phyloP scores from a whole-genome alignment of 2,329 filamentous ascomycete species.

The Monosporascus sp. region DNA sequence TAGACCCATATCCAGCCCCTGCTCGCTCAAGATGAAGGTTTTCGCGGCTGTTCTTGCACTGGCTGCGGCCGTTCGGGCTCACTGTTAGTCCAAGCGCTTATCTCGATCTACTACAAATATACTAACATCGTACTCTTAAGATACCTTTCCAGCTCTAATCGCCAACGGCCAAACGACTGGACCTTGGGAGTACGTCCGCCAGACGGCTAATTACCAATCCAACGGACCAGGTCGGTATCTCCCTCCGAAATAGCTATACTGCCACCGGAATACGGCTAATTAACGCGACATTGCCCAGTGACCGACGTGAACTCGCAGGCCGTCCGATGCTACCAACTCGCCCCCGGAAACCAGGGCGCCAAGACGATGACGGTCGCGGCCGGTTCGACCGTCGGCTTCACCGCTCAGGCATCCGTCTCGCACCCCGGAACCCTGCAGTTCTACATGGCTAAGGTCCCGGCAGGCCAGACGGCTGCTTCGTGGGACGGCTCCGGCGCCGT shows the following conservation, averaged over 20 bases:
- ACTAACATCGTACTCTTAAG: slow-evolving; percentile 16
- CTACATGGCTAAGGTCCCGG: slow-evolving; percentile 35
- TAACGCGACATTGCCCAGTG: slow-evolving; percentile 23
- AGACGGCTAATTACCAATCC: slow-evolving; percentile 44
- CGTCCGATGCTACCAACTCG: slow-evolving; percentile 46
- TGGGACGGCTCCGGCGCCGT: slow-evolving; percentile 32
- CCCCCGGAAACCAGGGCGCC: slow-evolving; percentile 33
- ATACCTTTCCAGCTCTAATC: slow-evolving; percentile 36
- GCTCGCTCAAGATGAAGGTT: slow-evolving; percentile 16
- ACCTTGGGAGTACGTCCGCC: slow-evolving; percentile 43
- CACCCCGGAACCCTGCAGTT: slow-evolving; percentile 36
- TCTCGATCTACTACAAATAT: background rate
- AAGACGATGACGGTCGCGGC: slow-evolving; percentile 37
- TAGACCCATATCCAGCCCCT: too few relatives aligned
- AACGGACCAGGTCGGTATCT: slow-evolving; percentile 33
- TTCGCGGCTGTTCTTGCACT: slow-evolving; percentile 18
- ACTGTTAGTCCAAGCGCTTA: slow-evolving; percentile 27
- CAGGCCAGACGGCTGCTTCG: slow-evolving; percentile 29
- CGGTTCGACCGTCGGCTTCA: slow-evolving; percentile 38
- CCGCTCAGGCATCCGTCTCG: slow-evolving; percentile 34
- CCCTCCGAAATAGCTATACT: background rate
- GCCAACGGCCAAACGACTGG: slow-evolving; percentile 24
- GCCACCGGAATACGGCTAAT: background rate
- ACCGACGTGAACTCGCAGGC: slow-evolving; percentile 39
- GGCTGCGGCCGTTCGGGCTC: slow-evolving; percentile 27